Conservation (phyloP, 2,329 filamentous ascomycete genomes). For the Daldinia eschscholtzii region DNA sequence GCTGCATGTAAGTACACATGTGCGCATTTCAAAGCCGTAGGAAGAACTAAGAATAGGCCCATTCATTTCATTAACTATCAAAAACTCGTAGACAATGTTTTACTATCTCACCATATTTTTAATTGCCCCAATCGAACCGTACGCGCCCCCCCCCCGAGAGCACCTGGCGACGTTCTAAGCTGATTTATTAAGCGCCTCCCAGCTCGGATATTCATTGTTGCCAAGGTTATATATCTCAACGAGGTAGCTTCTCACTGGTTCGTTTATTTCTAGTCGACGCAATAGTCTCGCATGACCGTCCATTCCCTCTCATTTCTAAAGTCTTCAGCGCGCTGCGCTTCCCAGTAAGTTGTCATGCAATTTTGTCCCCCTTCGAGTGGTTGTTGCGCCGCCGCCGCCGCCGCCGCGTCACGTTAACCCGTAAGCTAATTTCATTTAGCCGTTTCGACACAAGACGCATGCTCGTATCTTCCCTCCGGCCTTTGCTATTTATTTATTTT, state of each 20-base stretch:
- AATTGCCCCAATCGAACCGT: constrained; percentile 10
- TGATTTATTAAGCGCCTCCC: constrained; percentile 33
- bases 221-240: constrained; percentile 28
- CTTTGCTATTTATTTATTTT: background rate
- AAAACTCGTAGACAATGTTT: constrained; percentile 1
- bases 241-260: constrained; percentile 29
- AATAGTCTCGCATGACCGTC: constrained; percentile 21
- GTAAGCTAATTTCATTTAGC: constrained; percentile 19
- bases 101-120: background rate
- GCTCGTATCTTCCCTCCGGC: background rate
- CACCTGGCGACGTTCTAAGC: constrained; percentile 4
- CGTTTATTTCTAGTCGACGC: constrained; percentile 30
- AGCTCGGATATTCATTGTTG: constrained; percentile 22
- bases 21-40: background rate
- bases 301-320: constrained; percentile 6
- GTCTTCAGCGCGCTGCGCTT: constrained; percentile 19
- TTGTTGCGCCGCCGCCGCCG: constrained; percentile 12
- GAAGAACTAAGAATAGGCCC: constrained; percentile 22
- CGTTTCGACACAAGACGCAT: background rate
- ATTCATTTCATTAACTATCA: background rate
- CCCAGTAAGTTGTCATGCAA: constrained; percentile 21
- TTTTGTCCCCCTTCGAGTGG: constrained; percentile 1
- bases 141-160: background rate
- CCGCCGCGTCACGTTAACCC: constrained; percentile 16
- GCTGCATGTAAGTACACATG: background rate